Conservation (phyloP, 495 filamentous ascomycete genomes). For the Bacidia rubella region DNA sequence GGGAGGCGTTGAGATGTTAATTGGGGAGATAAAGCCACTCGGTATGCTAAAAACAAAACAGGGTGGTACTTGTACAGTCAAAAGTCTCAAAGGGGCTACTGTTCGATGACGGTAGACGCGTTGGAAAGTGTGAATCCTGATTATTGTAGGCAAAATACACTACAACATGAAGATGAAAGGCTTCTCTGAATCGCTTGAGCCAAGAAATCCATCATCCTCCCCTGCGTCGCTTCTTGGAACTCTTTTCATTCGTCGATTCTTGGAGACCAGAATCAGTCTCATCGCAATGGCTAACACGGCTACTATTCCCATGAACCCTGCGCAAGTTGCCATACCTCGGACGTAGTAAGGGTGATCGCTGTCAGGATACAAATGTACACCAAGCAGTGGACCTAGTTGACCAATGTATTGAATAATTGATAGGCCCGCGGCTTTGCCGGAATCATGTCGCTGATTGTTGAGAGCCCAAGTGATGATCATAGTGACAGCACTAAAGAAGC, state of each 20-base stretch:
- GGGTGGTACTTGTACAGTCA: constrained; percentile 61
- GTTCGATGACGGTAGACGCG: constrained; percentile 37
- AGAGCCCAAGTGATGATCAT: constrained; percentile 53
- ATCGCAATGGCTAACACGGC: constrained; percentile 33
- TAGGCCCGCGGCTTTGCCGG: constrained; percentile 41
- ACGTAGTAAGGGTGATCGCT: constrained; percentile 45
- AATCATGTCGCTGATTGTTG: constrained; percentile 44
- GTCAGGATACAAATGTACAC: constrained; percentile 46
- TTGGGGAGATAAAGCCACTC: constrained; percentile 45
- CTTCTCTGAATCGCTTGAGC: neutral
- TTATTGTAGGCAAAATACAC: too few species aligned
- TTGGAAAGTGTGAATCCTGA: neutral
- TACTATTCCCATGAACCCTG: constrained; percentile 42
- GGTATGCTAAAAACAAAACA: constrained; percentile 58
- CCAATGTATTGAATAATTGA: constrained; percentile 46
- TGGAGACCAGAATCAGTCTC: constrained; percentile 31
- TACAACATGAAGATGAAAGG: constrained; percentile 4
- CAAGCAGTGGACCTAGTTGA: constrained; percentile 49
- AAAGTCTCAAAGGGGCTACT: constrained; percentile 54
- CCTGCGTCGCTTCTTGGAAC: neutral
- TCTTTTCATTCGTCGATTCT: constrained; percentile 24
- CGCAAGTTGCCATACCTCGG: constrained; percentile 43
- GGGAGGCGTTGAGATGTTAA: constrained; percentile 43
- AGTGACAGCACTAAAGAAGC: constrained; percentile 50
- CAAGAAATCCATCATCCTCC: constrained; percentile 18